Percentiles rank a stretch among this genome's conserved stretches.
These are phyloP conservation scores for Pontederia crassipes DNA, from an alignment of 176 grass and related monocot species.

Conservation along the genomic window DNA sequence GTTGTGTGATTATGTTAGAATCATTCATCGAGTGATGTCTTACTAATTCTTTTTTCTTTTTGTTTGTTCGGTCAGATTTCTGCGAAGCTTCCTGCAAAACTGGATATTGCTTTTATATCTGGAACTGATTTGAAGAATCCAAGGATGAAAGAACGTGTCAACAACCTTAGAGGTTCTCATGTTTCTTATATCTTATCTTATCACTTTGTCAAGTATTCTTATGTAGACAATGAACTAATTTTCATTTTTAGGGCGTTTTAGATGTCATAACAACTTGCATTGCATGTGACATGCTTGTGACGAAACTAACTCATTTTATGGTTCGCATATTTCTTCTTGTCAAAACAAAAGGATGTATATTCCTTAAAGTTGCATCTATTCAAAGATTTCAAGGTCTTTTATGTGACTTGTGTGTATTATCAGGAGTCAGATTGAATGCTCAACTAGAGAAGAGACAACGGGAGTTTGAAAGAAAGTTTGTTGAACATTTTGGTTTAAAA, in stretches of 20 bases:
- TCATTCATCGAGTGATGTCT: too few species aligned
- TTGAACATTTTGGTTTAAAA: constrained; percentile 46
- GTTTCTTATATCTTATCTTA: background rate
- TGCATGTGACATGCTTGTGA: too few species aligned
- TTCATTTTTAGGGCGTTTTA: too few species aligned
- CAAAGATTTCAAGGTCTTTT: too few species aligned
- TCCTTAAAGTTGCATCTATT: too few species aligned
- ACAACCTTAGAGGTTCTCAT: constrained; percentile 67
- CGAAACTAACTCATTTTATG: too few species aligned
- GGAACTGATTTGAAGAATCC: constrained; percentile 32
- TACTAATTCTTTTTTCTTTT: background rate
- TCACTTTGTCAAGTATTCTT: background rate
- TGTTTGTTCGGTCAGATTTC: constrained; percentile 44
- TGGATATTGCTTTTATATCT: constrained; percentile 84
- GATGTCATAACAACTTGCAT: too few species aligned
- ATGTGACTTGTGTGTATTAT: constrained; percentile 24
- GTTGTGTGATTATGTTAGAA: too few species aligned
- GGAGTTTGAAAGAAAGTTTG: constrained; percentile 65
- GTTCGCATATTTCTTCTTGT: too few species aligned
- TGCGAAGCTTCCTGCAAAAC: constrained; percentile 42
- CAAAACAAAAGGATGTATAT: too few species aligned
- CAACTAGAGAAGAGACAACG: constrained; percentile 49
- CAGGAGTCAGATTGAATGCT: constrained; percentile 53
- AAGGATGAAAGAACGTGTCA: constrained; percentile 42
- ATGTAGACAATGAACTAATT: too few species aligned